Base-by-base conservation (phyloP, 2,329 filamentous ascomycete genomes). In the Neonectria punicea region DNA sequence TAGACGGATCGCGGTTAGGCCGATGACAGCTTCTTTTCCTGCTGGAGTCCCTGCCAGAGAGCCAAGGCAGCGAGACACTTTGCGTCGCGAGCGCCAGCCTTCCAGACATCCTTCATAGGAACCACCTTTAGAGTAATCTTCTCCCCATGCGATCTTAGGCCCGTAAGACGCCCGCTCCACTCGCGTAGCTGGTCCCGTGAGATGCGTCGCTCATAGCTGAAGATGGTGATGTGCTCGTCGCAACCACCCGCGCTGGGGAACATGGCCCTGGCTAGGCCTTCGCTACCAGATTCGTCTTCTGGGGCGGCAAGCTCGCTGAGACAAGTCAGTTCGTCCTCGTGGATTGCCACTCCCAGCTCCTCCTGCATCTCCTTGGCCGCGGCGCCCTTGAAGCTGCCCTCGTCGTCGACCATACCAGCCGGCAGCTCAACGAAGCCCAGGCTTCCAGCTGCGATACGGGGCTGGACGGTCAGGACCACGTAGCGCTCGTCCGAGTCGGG, bases 121-220 rank as follows among this genome's bases (percentile, higher is more conserved):
- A 90, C 85, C 30, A 90, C 74, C 76, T 86, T 88, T 61, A 90
- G 77, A 11, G 86, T 88, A 67, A 90, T 90, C 79, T 82, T 89
- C 79, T 90, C 88, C 2, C 87, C 87, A 9, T 88, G 73, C 6
- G 85, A 82, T 55, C 87, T 80, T 70, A 89, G 70, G 0, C 88
- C 88, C 22, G 87, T 90, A 55, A 89, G 74, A 56, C 83, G 83
- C 2, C 87, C 88, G 36, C 80, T 83, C 87, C 86, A 89, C 59
- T 86, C 83, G 14, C 78, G 74, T 56, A 90, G 75, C 73, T 85
- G 81, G 1, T 71, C 75, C 34, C 86, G 79, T 7, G 83, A 79
- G 4, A 90, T 80, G 25, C 82, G 79, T 53, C 83, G 81, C 78
- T 89, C 86, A 69, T 86, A 81, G 68, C 86, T 82, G 71, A 87